Base-by-base conservation (phyloP, 2,329 filamentous ascomycete species). In the Colletotrichum shisoi region DNA sequence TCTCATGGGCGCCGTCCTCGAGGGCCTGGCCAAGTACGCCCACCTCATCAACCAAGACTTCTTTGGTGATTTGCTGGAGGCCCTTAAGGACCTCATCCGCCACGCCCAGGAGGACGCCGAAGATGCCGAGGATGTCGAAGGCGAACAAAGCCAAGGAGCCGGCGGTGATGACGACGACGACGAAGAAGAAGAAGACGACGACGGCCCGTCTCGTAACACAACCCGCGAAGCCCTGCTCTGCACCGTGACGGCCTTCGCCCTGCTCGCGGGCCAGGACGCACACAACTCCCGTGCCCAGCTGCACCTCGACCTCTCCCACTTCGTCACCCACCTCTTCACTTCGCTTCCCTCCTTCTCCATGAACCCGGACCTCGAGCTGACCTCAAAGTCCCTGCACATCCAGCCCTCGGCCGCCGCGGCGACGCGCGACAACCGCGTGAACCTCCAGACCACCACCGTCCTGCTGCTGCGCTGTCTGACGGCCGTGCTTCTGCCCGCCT, bases 11-110 rank as follows among this genome's bases (percentile, higher is more conserved):
- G 94, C 94, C 15, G 94, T 97, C 0, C 85, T 99, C 5, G 95
- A 98, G 81, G 95, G 95, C 34, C 82, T 99, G 24, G 94, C 94
- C 57, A 93, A 93, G 75, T 99, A 96, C 76, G 90, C 94, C 3
- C 95, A 97, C 76, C 85, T 99, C 67, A 99, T 99, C 84, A 99
- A 99, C 80, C 93, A 99, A 75, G 93, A 99, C 76, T 98, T 99
- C 82, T 99, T 99, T 73, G 95, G 94, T 34, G 95, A 99, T 75
- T 84, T 99, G 37, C 86, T 99, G 12, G 95, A 98, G 79, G 94
- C 93, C 0, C 83, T 99, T 45, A 96, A 96, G 77, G 95, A 99
- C 70, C 86, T 99, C 51, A 94, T 98, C 73, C 87, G 88, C 4
- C 87, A 94, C 71, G 90, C 91, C 59, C 86, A 90, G 73, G 82